phyloP scores from a whole-genome alignment of 2,329 filamentous ascomycete species.

The Xylaria sp. region DNA sequence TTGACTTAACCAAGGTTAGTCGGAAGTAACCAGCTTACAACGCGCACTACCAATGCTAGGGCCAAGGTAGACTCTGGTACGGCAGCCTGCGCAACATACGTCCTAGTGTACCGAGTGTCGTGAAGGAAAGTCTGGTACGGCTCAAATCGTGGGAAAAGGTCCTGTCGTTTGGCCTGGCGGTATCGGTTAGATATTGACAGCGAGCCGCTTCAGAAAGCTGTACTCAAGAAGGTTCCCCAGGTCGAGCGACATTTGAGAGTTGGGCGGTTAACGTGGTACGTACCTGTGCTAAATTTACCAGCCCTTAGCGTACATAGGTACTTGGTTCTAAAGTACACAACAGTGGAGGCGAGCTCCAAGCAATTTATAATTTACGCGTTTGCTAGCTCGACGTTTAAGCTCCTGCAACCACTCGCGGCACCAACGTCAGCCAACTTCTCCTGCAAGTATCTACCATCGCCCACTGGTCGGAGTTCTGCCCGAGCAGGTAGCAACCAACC shows the following conservation, averaged over 20 bases:
- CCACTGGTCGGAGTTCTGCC: no score
- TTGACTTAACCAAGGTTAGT: slow-evolving; percentile 17
- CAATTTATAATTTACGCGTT: not conserved
- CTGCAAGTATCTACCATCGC: not conserved
- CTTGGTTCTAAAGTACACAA: not conserved
- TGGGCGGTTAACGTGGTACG: slow-evolving; percentile 3
- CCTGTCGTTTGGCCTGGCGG: not conserved
- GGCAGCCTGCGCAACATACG: slow-evolving; percentile 12
- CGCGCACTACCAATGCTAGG: not conserved
- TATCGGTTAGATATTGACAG: no score
- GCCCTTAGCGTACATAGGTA: not conserved
- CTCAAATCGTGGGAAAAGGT: not conserved
- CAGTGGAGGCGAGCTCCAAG: not conserved
- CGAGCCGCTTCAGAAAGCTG: no score
- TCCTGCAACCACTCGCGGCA: slow-evolving; percentile 14
- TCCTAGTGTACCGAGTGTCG: not conserved
- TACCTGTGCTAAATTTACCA: slow-evolving; percentile 4
- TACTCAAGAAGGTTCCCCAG: not conserved
- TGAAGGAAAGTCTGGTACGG: not conserved
- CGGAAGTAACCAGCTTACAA: slow-evolving; percentile 1
- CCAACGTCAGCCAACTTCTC: not conserved
- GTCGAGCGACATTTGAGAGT: not conserved
- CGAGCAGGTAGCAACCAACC: slow-evolving; percentile 21
- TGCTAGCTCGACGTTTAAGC: slow-evolving; percentile 19
- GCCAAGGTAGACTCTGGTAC: not conserved